These are phyloP conservation scores for Lachancea nothofagi DNA, from an alignment of 805 yeast genomes.

Conservation along the genomic window DNA sequence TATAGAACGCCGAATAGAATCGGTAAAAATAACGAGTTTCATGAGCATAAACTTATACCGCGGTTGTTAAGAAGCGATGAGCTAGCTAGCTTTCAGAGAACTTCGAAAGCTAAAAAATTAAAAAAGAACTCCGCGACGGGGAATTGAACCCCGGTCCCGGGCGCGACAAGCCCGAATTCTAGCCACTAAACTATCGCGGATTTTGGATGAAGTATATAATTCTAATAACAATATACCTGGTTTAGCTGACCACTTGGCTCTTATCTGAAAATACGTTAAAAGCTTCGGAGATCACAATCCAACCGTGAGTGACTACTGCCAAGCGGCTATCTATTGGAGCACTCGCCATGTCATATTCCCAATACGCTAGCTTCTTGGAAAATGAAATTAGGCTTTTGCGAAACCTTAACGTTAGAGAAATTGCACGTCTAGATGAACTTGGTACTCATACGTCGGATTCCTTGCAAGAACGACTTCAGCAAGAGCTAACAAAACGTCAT, in stretches of 20 bases:
- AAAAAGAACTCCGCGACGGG: constrained; percentile 25
- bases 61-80: no score
- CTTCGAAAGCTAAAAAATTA: neutral
- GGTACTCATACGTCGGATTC: neutral
- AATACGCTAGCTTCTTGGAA: neutral
- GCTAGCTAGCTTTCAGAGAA: neutral
- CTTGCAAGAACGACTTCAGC: neutral
- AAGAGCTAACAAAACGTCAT: constrained; percentile 3
- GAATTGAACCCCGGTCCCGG: constrained; percentile 28
- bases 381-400: neutral
- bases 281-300: no score
- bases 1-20: no score
- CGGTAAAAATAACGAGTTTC: no score
- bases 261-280: no score
- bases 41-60: no score
- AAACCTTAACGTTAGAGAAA: neutral
- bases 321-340: no score
- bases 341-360: constrained; percentile 1
- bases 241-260: no score
- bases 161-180: constrained; percentile 25
- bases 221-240: neutral
- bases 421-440: neutral
- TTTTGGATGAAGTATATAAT: neutral
- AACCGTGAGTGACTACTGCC: no score
- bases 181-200: constrained; percentile 18